Percentiles rank a stretch among this genome's conserved stretches.
These are phyloP conservation scores for Phytophthora rubi DNA, from an alignment of 352 stramenopile species.

Conservation along the genomic window DNA sequence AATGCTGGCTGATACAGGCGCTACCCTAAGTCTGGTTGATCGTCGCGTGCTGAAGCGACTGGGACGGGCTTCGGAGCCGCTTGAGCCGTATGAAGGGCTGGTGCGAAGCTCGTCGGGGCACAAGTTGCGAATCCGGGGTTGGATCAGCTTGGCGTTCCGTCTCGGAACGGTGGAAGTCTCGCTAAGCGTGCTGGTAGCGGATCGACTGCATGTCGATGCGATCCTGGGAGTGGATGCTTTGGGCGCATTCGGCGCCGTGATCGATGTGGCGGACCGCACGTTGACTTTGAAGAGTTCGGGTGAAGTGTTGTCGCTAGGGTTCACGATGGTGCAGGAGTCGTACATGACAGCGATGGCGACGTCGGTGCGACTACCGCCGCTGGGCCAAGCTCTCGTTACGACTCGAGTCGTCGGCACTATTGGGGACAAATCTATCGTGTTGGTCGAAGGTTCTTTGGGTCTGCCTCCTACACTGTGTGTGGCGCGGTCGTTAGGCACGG, in stretches of 20 bases:
- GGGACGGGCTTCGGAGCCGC: not conserved
- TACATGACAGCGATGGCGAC: not conserved
- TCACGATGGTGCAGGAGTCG: not conserved
- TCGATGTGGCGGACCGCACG: not conserved
- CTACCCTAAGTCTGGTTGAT: conserved; percentile 8
- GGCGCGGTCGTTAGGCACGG: too few species aligned
- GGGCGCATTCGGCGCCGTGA: not conserved
- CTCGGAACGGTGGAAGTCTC: not conserved
- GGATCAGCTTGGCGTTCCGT: not conserved
- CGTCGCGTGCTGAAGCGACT: not conserved
- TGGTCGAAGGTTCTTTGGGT: too few species aligned
- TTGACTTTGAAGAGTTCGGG: not conserved
- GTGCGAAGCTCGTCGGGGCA: conserved; percentile 2
- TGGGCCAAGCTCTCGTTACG: not conserved
- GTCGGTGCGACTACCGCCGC: not conserved
- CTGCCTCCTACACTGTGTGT: too few species aligned
- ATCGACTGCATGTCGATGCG: not conserved
- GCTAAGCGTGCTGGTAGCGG: not conserved
- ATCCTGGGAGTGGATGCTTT: conserved; percentile 8
- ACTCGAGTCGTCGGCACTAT: too few species aligned
- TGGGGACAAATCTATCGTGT: too few species aligned
- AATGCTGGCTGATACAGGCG: conserved; percentile 7
- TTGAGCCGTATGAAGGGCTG: not conserved
- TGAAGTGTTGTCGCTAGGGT: not conserved
- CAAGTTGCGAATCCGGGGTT: not conserved